These are phyloP conservation scores for Gillenia trifoliata DNA, from an alignment of 306 rosid species.

Conservation along the genomic window DNA sequence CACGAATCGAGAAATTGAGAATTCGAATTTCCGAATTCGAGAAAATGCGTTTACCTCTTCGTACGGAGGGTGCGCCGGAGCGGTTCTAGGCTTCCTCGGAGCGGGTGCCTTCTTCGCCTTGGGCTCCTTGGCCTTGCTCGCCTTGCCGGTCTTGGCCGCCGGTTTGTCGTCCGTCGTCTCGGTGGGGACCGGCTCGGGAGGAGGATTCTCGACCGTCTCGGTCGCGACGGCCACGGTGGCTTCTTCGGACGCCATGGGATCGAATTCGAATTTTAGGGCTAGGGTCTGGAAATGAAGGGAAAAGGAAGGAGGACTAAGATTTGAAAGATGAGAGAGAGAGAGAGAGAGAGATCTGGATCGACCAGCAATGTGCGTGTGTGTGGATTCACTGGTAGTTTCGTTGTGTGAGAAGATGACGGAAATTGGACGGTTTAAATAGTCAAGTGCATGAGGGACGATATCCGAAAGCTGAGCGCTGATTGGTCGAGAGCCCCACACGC, in stretches of 20 bases:
- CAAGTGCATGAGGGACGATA: constrained; percentile 28
- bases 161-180: constrained; percentile 39
- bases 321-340: not conserved
- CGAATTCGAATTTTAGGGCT: constrained; percentile 1
- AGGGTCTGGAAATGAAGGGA: not conserved
- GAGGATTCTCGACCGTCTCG: constrained; percentile 26
- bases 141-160: constrained; percentile 31
- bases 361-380: not conserved
- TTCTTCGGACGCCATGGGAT: constrained; percentile 62
- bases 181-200: constrained; percentile 15
- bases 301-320: not conserved
- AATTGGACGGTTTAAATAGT: constrained; percentile 60
- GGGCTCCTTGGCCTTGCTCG: constrained; percentile 44
- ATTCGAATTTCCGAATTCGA: not conserved
- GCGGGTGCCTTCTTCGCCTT: constrained; percentile 45
- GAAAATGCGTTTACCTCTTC: constrained; percentile 47
- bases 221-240: constrained; percentile 5
- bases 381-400: constrained; percentile 27
- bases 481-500: constrained; percentile 41
- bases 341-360: constrained; percentile 13
- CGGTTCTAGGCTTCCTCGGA: constrained; percentile 38
- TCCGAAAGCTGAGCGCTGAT: constrained; percentile 39
- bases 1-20: not conserved
- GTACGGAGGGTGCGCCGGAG: constrained; percentile 62
- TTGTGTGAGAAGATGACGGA: constrained; percentile 42